phyloP scores from a whole-genome alignment of 345 rosid genomes.

The Murraya paniculata region DNA sequence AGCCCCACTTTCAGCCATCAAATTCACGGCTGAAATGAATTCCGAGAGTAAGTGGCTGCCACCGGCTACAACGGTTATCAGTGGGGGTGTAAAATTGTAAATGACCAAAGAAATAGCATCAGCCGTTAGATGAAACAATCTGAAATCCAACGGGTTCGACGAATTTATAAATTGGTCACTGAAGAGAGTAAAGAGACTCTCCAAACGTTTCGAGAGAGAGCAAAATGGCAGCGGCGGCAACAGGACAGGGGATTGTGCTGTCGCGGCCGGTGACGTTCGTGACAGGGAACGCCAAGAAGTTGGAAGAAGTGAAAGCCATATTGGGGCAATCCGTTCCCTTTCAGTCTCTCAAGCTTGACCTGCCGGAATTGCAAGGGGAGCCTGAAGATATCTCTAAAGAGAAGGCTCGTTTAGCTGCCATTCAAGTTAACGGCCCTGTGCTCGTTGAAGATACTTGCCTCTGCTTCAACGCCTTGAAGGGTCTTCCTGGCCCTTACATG shows the following conservation, averaged over 20 bases:
- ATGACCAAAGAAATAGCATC: too few relatives aligned
- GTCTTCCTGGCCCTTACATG: conserved; percentile 99
- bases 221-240: conserved; percentile 42
- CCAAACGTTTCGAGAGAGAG: neutral
- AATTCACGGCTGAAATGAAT: too few relatives aligned
- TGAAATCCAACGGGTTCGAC: too few relatives aligned
- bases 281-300: conserved; percentile 93
- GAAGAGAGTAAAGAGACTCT: neutral
- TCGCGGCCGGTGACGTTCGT: conserved; percentile 90
- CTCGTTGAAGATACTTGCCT: conserved; percentile 96
- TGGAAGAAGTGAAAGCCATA: conserved; percentile 87
- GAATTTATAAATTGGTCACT: too few relatives aligned
- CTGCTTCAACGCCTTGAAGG: conserved; percentile 90
- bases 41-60: too few relatives aligned
- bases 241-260: conserved; percentile 33
- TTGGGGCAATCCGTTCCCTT: conserved; percentile 81
- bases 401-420: conserved; percentile 92
- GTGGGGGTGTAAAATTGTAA: too few relatives aligned
- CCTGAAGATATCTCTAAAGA: conserved; percentile 85
- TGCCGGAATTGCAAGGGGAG: conserved; percentile 94
- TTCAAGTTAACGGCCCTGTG: conserved; percentile 83
- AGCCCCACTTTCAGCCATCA: too few relatives aligned
- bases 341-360: conserved; percentile 80
- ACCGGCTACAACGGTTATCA: too few relatives aligned
- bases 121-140: too few relatives aligned